These are phyloP conservation scores for Zygnema circumcarinatum DNA, from an alignment of 139 green algal genomes.

Conservation along the genomic window DNA sequence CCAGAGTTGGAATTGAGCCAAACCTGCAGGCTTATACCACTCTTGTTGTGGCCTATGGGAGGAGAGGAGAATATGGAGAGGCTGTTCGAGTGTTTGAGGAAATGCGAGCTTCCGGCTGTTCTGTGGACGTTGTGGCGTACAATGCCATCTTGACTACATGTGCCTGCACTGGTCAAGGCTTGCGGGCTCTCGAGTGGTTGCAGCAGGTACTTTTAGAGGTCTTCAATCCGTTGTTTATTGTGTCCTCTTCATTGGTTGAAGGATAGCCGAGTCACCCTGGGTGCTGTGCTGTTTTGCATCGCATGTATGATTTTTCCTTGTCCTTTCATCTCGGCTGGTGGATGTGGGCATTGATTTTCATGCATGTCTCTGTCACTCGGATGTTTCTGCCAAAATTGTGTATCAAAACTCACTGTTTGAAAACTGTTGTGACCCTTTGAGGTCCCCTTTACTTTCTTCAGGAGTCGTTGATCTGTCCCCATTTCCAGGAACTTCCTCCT, in stretches of 20 bases:
- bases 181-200: constrained; percentile 27
- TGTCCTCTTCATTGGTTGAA: neutral
- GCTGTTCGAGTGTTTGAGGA: constrained; percentile 41
- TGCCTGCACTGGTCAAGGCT: constrained; percentile 22
- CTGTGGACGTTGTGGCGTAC: constrained; percentile 26
- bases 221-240: neutral
- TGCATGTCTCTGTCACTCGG: too few relatives aligned
- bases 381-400: too few relatives aligned
- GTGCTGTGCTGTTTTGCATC: too few relatives aligned
- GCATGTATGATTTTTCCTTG: too few relatives aligned
- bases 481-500: too few relatives aligned
- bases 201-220: constrained; percentile 18
- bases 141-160: constrained; percentile 42
- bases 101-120: neutral
- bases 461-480: too few relatives aligned
- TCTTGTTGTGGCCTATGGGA: constrained; percentile 21
- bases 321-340: too few relatives aligned
- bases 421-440: too few relatives aligned
- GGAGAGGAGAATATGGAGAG: constrained; percentile 29
- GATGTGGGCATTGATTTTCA: too few relatives aligned
- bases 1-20: neutral
- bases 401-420: too few relatives aligned
- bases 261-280: too few relatives aligned
- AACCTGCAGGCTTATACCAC: constrained; percentile 44
- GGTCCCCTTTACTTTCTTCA: too few relatives aligned